Evolutionary conservation across 192 early-diverging fungal species (phyloP).

Genomic region (Piromyces finnis): DNA sequence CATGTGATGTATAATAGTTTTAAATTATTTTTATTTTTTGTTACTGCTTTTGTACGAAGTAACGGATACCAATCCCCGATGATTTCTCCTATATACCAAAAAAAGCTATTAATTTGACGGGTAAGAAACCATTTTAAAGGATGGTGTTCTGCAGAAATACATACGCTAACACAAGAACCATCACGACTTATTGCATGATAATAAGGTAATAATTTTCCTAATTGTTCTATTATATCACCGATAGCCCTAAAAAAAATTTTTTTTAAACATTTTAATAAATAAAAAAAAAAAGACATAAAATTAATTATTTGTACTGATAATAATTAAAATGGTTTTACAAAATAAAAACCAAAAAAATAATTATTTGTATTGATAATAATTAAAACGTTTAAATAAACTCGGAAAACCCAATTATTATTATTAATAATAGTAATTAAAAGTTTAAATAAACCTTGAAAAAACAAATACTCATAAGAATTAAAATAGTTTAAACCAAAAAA

Average conservation of each 20-base stretch:
- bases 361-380: too few species aligned
- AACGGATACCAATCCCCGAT: neutral
- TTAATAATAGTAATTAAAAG: too few species aligned
- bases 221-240: neutral
- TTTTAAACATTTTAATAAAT: too few species aligned
- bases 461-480: too few species aligned
- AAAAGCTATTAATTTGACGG: neutral
- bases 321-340: too few species aligned
- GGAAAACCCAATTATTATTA: too few species aligned
- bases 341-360: too few species aligned
- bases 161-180: neutral
- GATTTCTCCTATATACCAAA: neutral
- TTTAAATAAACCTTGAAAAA: too few species aligned
- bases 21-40: neutral
- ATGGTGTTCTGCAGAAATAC: neutral
- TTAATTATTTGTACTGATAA: too few species aligned
- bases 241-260: neutral
- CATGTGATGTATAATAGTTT: neutral
- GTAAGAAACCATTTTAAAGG: neutral
- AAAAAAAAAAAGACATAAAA: too few species aligned
- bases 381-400: too few species aligned
- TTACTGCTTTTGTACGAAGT: neutral
- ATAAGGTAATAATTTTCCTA: neutral
- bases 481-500: too few species aligned
- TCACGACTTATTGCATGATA: neutral